A percentile compares a stretch with the other conserved stretches of the same genome.
Conservation (phyloP, 495 filamentous ascomycete genomes). For the Penicillium soppii region DNA sequence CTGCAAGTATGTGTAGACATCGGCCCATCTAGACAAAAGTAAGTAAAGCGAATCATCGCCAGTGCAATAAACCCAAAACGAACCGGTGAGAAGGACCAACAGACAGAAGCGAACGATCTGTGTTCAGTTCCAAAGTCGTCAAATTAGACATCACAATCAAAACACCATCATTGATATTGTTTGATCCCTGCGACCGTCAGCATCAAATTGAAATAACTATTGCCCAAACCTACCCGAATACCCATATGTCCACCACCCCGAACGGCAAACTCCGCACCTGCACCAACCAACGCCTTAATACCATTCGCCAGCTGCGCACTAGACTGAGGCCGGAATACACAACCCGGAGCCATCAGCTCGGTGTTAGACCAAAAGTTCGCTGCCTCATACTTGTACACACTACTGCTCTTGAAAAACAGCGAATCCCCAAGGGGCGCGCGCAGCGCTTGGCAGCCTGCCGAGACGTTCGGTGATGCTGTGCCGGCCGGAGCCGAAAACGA, state of each 20-base stretch:
- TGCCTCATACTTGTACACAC: constrained; percentile 32
- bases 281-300: constrained; percentile 24
- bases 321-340: constrained; percentile 34
- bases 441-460: constrained; percentile 23
- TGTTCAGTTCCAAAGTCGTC: constrained; percentile 28
- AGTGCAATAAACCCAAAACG: constrained; percentile 27
- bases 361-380: constrained; percentile 40
- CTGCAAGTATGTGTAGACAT: constrained; percentile 52
- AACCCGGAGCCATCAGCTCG: constrained; percentile 33
- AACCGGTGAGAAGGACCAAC: constrained; percentile 30
- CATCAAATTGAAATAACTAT: not conserved
- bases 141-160: constrained; percentile 56
- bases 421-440: constrained; percentile 12
- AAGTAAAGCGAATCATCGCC: constrained; percentile 31
- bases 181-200: constrained; percentile 35
- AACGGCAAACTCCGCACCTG: constrained; percentile 38
- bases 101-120: constrained; percentile 29
- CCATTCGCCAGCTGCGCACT: constrained; percentile 23
- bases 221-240: constrained; percentile 33
- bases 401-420: constrained; percentile 20
- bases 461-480: not conserved
- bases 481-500: not conserved
- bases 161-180: constrained; percentile 49
- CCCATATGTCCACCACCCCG: constrained; percentile 42
- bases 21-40: constrained; percentile 43